Percentiles rank a stretch among this genome's conserved stretches.
Evolutionary conservation across 768 basidiomycete genomes (phyloP).

Genomic region (Agrocybe pediades): DNA sequence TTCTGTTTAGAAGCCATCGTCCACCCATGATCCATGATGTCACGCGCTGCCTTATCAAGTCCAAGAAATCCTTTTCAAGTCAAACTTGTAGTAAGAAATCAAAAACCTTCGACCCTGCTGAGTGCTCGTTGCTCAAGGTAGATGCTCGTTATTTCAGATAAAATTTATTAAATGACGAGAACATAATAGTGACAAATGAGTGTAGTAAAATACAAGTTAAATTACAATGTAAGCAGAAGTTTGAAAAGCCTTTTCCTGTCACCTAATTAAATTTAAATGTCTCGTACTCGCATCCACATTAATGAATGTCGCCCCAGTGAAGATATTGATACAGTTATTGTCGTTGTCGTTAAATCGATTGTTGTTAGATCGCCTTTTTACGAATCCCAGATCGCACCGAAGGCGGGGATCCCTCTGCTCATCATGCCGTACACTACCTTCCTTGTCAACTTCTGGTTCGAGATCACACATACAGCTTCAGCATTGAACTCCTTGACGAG

Average conservation of each 20-base stretch:
- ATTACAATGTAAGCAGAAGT: neutral
- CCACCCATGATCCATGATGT: neutral
- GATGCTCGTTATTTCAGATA: neutral
- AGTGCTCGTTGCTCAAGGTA: too few species aligned
- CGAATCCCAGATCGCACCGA: slow-evolving; percentile 64
- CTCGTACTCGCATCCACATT: neutral
- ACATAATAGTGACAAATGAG: neutral
- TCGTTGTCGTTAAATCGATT: neutral
- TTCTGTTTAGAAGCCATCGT: neutral
- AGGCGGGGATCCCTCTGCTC: slow-evolving; percentile 61
- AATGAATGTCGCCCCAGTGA: neutral
- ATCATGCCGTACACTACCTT: slow-evolving; percentile 64
- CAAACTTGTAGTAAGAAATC: too few species aligned
- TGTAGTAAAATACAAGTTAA: neutral
- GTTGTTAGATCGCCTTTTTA: slow-evolving; percentile 20
- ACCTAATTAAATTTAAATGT: neutral
- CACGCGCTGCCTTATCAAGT: too few species aligned
- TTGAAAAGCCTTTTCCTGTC: neutral
- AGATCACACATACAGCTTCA: slow-evolving; percentile 59
- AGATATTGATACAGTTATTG: neutral
- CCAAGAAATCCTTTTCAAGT: too few species aligned
- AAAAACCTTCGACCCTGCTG: neutral
- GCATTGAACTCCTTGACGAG: slow-evolving; percentile 50
- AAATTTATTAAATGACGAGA: neutral
- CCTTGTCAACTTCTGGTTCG: slow-evolving; percentile 56